Evolutionary conservation across 768 basidiomycete species (phyloP).

Genomic region (Amanita brunnescens): DNA sequence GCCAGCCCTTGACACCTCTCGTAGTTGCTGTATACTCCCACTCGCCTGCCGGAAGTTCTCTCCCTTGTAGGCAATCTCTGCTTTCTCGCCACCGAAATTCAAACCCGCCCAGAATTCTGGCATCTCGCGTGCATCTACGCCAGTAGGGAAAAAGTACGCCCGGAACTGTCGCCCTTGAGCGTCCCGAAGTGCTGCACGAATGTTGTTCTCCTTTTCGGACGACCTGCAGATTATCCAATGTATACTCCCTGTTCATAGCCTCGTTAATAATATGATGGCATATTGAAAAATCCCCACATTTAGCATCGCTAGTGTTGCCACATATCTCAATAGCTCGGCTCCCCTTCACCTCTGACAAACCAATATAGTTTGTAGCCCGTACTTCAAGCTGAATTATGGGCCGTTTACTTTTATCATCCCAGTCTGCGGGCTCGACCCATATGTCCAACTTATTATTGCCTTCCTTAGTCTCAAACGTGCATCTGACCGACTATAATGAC

Average conservation of each 20-base stretch:
- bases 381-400: conserved; percentile 57
- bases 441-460: conserved; percentile 38
- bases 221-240: conserved; percentile 47
- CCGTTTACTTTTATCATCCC: conserved; percentile 27
- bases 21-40: conserved; percentile 27
- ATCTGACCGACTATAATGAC: conserved; percentile 40
- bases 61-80: conserved; percentile 17
- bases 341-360: conserved; percentile 10
- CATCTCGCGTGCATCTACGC: conserved; percentile 33
- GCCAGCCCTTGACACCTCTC: conserved; percentile 40
- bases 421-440: conserved; percentile 57
- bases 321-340: conserved; percentile 14
- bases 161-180: conserved; percentile 37
- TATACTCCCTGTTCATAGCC: conserved; percentile 43
- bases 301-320: neutral
- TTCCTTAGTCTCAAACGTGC: conserved; percentile 52
- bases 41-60: conserved; percentile 28
- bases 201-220: conserved; percentile 19
- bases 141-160: conserved; percentile 40
- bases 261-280: neutral
- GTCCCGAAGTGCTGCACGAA: conserved; percentile 26
- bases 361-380: conserved; percentile 20
- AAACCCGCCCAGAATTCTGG: conserved; percentile 36
- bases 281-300: neutral
- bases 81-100: conserved; percentile 28